Evolutionary conservation across 2,329 filamentous ascomycete species (phyloP), one percentile per base, ranked within the genome.

Genomic region (Pleurostoma richardsiae): DNA sequence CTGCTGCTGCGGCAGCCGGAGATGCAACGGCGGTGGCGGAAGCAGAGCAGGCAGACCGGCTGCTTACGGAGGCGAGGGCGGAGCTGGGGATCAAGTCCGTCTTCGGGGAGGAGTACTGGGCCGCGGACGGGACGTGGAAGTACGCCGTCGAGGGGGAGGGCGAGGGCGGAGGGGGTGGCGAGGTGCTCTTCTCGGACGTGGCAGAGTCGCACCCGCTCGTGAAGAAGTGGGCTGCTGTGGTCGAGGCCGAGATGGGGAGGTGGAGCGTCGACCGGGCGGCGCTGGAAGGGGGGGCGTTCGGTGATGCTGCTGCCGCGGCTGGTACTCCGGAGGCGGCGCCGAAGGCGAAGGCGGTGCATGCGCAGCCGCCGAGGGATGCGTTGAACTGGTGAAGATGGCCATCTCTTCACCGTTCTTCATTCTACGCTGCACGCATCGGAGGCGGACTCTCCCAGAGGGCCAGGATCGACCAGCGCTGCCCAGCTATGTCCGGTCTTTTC

Each of bases 101-200:
- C 29, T 88, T 92, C 63, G 77, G 73, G 2, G 59, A 68, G 26
- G 71, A 80, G n/a, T 90, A 77, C 64, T 88, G 88, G 72, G 77
- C 78, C 4, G 67, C 76, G 8, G 85, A 89, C 58, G 88, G 87
- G 1, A 79, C 83, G 38, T 90, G 86, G 85, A 82, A 68, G 56
- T 92, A 79, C 61, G 67, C 76, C 1, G 76, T 87, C 30, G 59
- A 65, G 19, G 67, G 67, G 4, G 56, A 59, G 7, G 36, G 47
- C n/a, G 10, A 43, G 4, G 52, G 43, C 1, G 42, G 49, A 26
- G 49, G 48, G 6, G 58, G 62, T 5, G 68, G 63, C 5, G 62
- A 65, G 4, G 64, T 77, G 2, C 65, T 81, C 4, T 84, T 86
- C 54, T 63, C 71, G 36, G 76, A 85, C 58, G 78, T 90, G 41